Base-by-base conservation (phyloP, 345 rosid genomes). In the Arabis hirsuta region DNA sequence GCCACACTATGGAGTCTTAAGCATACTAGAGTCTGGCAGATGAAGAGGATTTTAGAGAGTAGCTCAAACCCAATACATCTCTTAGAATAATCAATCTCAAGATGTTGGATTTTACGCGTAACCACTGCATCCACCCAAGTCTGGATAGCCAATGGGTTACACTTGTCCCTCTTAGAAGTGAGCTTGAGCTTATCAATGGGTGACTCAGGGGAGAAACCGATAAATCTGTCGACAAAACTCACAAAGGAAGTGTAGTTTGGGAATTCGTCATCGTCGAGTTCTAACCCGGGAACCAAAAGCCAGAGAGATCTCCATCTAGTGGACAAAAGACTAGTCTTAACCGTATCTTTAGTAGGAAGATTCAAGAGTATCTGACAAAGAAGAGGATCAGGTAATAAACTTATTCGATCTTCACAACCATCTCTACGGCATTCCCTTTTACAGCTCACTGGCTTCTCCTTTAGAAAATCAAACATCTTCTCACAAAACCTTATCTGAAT, bases 271-370 rank as follows among this genome's bases (percentile, higher is more conserved):
- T 32, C 44, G 14, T 47, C 55, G 5, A 62, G 41, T 5, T 63
- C 68, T 6, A 32, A 32, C 7, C 5, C 27, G 7, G 43, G 55
- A 16, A 31, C 5, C 2, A 12, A 32, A 46, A 12, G 44, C 55
- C 45, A 63, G 0, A 63, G 1, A 16, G 43, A 31, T 47, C 56
- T 63, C 68, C 56, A 63, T 31, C 44, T 19, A 3, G 8, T 19
- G 6, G 56, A 63, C 12, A 63, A 62, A 29, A 62, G 10, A 45
- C 67, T 62, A 9, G 54, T 62, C 14, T 62, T 62, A 5, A 45
- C 67, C 4, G 4, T 39, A 10, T 62, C 67, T 27, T 45, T 62
- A 10, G 67, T 29, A 4, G 54, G 14, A 6, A 63, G 55, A 63
- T 32, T 47, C 4, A 7, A 47, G 44, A 63, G 55, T 63, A 63